Percentiles rank a stretch among this genome's conserved stretches.
phyloP scores from a whole-genome alignment of 2,329 filamentous ascomycete genomes.

The Penicillium sp. region DNA sequence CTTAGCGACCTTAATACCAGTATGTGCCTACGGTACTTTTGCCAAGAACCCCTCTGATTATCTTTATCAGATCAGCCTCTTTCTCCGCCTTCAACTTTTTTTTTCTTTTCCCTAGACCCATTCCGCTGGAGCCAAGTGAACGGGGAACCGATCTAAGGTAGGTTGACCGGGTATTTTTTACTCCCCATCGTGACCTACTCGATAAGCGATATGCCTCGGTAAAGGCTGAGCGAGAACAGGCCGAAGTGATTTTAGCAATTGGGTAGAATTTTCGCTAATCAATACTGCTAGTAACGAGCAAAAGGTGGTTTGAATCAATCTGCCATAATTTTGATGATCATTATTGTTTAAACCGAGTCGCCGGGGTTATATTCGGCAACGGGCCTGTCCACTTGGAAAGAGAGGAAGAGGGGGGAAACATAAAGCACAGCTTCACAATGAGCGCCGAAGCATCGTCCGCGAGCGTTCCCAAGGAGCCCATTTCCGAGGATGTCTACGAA shows the following conservation, averaged over 20 bases:
- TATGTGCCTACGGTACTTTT: neutral
- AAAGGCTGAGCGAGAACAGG: neutral
- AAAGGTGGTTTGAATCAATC: neutral
- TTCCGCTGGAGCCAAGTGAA: neutral
- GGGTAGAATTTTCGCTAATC: neutral
- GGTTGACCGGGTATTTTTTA: neutral
- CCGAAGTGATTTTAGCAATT: neutral
- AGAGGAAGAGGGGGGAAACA: neutral
- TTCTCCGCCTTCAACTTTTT: constrained; percentile 9
- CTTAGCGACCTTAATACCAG: neutral
- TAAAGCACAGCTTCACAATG: neutral
- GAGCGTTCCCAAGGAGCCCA: constrained; percentile 10
- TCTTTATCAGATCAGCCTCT: constrained; percentile 22
- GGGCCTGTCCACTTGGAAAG: neutral
- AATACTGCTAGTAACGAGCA: neutral
- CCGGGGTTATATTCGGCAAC: neutral
- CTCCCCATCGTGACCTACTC: neutral
- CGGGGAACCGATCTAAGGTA: neutral
- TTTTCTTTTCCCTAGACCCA: neutral
- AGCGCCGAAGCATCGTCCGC: constrained; percentile 3
- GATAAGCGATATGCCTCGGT: neutral
- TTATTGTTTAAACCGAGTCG: neutral
- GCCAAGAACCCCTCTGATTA: neutral
- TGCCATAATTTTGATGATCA: neutral
- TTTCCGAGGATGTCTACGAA: constrained; percentile 14